phyloP scores from a whole-genome alignment of 148 eudicot species.

The Agrostemma githago region DNA sequence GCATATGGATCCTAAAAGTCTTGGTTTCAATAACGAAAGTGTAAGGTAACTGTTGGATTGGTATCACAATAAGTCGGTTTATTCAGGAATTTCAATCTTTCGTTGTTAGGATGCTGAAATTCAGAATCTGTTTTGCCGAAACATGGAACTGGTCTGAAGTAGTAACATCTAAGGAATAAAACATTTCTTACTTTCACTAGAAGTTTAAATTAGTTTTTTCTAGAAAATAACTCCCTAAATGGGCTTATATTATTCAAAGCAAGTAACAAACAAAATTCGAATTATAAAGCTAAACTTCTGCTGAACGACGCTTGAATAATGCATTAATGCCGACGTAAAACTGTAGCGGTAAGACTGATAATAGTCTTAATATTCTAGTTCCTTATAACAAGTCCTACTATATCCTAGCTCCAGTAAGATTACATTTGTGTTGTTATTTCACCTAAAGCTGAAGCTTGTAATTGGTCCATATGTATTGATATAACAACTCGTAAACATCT shows the following conservation, averaged over 20 bases:
- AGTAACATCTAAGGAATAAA: neutral
- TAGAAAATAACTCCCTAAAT: neutral
- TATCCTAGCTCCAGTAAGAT: neutral
- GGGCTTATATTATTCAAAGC: neutral
- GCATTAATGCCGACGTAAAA: neutral
- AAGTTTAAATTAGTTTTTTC: neutral
- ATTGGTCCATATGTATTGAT: slow-evolving; percentile 16
- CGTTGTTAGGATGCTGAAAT: slow-evolving; percentile 3
- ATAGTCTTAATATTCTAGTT: no score
- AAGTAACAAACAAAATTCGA: neutral
- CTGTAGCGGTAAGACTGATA: neutral
- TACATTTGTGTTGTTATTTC: slow-evolving; percentile 7
- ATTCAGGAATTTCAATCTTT: neutral
- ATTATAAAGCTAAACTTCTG: neutral
- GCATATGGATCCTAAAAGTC: neutral
- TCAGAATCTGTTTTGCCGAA: neutral
- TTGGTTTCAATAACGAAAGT: neutral
- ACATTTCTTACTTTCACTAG: neutral
- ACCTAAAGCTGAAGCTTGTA: slow-evolving; percentile 14
- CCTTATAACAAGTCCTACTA: slow-evolving; percentile 6
- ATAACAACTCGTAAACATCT: slow-evolving; percentile 8
- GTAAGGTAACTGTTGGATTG: neutral
- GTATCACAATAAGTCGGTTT: no score
- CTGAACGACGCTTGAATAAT: neutral
- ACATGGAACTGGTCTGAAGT: neutral